Percentiles rank a stretch among this genome's conserved stretches.
These are phyloP conservation scores for Camellia japonica DNA, from an alignment of 148 eudicot genomes.

Conservation along the genomic window DNA sequence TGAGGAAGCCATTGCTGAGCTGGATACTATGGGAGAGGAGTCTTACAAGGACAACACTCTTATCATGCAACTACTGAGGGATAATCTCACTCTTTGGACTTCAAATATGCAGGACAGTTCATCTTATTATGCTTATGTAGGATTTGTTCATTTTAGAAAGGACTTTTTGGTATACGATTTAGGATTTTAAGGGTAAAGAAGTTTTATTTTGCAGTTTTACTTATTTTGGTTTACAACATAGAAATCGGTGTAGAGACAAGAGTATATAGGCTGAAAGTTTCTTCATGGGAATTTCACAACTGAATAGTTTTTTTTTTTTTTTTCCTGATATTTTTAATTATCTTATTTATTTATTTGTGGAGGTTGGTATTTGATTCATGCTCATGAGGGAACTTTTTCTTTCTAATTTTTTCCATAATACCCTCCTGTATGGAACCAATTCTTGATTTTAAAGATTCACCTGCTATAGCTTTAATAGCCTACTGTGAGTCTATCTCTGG, in stretches of 20 bases:
- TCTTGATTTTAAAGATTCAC: neutral
- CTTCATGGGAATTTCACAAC: neutral
- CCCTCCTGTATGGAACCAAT: neutral
- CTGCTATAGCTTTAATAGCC: too few species aligned
- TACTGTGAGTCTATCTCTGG: neutral
- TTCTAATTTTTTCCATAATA: neutral
- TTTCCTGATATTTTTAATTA: neutral
- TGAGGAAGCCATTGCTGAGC: constrained; percentile 29
- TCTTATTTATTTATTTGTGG: neutral
- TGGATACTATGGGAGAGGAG: constrained; percentile 28
- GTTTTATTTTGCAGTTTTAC: neutral
- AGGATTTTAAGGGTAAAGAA: neutral
- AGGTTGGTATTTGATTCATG: neutral
- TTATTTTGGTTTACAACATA: neutral
- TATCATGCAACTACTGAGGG: constrained; percentile 26
- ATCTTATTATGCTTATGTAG: neutral
- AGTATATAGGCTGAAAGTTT: neutral
- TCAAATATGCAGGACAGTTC: constrained; percentile 25
- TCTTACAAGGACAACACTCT: constrained; percentile 29
- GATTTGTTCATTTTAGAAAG: neutral
- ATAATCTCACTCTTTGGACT: constrained; percentile 30
- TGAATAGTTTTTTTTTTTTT: neutral
- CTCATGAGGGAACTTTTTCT: neutral
- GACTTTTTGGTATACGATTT: neutral
- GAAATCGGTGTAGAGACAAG: neutral